Base-by-base conservation (phyloP, 176 grass and related monocot species). In the Melocanna baccifera region DNA sequence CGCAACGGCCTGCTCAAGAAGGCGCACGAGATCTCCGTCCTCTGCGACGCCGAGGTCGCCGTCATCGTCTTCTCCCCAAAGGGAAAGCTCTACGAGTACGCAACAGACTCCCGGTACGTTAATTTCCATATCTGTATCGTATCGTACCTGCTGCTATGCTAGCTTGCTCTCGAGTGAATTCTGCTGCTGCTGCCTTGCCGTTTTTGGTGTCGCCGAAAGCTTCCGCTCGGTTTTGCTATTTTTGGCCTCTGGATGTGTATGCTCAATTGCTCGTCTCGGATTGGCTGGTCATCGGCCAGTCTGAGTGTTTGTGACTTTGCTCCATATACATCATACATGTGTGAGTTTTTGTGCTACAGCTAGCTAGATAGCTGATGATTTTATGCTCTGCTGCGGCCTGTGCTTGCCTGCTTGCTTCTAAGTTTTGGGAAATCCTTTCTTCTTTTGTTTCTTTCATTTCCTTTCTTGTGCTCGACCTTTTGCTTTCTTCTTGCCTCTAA, bases 1-100 rank as follows among this genome's bases (percentile, higher is more conserved):
- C 80, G 92, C 32, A 89, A 82, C 20, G 93, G 93, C 16, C 83
- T 95, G 47, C 76, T 95, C 7, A 95, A 95, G 93, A 95, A 95
- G 93, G 93, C 90, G 82, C 83, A 95, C 47, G 93, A 95, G 93
- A 95, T 95, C 90, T 95, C 93, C 59, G 75, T 95, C 59, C 82
- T 94, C 80, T 94, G 92, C 76, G 92, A 94, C 4, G 83, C 92
- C 46, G 92, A 91, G 84, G 92, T 94, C 65, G 92, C 87, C 36
- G 83, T 75, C 89, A 80, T 94, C 89, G 81, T 94, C 86, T 94
- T 94, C 92, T 94, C 92, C 46, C 75, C 77, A 6, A 95, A 90
- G 65, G 93, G 93, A 20, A 95, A 95, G 88, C 93, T 95, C 85
- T 92, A 95, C 28, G 90, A 95, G 88, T 92, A 92, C 79, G 73